Evolutionary conservation across 2,329 filamentous ascomycete genomes (phyloP).

Genomic region (Bipolaris cookei): DNA sequence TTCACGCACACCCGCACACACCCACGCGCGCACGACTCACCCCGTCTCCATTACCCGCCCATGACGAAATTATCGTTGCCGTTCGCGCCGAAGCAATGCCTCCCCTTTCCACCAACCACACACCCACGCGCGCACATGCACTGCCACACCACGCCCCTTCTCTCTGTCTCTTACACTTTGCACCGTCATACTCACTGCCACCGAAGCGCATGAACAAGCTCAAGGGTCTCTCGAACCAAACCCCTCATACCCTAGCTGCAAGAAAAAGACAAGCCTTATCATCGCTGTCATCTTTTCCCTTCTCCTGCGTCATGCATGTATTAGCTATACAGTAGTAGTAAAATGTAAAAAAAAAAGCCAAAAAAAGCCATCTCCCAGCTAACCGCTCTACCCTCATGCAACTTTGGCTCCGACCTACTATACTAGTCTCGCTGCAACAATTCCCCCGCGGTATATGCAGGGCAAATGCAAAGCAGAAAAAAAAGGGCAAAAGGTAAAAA

Average conservation of each 20-base stretch:
- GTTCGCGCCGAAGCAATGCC: conserved; percentile 12
- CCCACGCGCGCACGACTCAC: not conserved
- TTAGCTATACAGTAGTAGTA: not conserved
- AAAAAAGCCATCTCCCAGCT: no score
- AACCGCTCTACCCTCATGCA: no score
- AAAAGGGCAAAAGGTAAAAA: no score
- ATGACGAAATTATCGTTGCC: not conserved
- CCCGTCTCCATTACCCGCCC: not conserved
- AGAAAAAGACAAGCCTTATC: not conserved
- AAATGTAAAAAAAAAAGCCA: no score
- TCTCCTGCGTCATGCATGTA: conserved; percentile 1
- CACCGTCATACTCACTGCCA: no score
- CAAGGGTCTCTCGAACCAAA: conserved; percentile 2
- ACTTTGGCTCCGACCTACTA: no score
- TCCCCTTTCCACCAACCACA: not conserved
- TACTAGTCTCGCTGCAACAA: no score
- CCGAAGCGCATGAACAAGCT: not conserved
- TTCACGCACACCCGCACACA: not conserved
- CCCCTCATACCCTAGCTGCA: not conserved
- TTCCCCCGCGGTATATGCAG: no score
- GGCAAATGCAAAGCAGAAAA: no score
- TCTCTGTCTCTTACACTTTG: no score
- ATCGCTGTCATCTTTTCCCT: not conserved
- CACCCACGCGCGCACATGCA: not conserved
- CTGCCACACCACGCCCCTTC: not conserved